Percentiles rank a stretch among this genome's conserved stretches.
These are phyloP conservation scores for Phytophthora capsici DNA, from an alignment of 352 stramenopile genomes.

Conservation along the genomic window DNA sequence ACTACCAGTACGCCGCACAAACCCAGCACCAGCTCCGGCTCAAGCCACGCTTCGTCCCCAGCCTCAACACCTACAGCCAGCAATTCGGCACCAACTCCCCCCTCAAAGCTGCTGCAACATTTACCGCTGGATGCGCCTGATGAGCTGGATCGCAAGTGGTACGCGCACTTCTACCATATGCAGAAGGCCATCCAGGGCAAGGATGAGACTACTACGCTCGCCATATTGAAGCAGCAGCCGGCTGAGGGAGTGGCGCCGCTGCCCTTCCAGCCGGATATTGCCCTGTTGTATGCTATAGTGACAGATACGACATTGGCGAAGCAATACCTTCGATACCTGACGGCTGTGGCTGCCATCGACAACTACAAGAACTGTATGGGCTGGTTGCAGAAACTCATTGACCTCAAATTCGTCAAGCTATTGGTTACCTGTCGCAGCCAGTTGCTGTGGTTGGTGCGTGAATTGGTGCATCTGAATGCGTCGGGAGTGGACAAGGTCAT, in stretches of 20 bases:
- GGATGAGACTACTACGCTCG: slow-evolving; percentile 58
- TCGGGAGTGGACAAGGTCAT: slow-evolving; percentile 79
- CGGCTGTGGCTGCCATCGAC: slow-evolving; percentile 53
- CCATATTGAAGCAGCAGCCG: slow-evolving; percentile 68
- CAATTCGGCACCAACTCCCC: slow-evolving; percentile 41
- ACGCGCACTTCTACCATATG: slow-evolving; percentile 86
- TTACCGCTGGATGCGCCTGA: slow-evolving; percentile 75
- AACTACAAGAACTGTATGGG: slow-evolving; percentile 82
- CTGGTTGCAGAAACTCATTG: slow-evolving; percentile 84
- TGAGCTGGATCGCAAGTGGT: slow-evolving; percentile 88
- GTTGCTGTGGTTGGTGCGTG: slow-evolving; percentile 79
- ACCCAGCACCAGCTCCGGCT: slow-evolving; percentile 4
- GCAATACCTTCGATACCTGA: slow-evolving; percentile 81
- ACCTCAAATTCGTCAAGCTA: slow-evolving; percentile 84
- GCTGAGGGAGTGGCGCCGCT: slow-evolving; percentile 41
- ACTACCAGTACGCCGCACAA: slow-evolving; percentile 9
- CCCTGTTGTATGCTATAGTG: slow-evolving; percentile 78
- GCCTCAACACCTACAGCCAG: slow-evolving; percentile 40
- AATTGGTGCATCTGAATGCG: slow-evolving; percentile 79
- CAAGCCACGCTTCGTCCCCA: slow-evolving; percentile 13
- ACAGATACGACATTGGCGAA: slow-evolving; percentile 77
- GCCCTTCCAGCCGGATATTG: slow-evolving; percentile 81
- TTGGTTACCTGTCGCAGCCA: slow-evolving; percentile 78
- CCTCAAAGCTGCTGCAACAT: slow-evolving; percentile 80
- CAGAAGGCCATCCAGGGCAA: slow-evolving; percentile 83